phyloP scores from a whole-genome alignment of 768 basidiomycete genomes.

The Kwoniella botswanensis region DNA sequence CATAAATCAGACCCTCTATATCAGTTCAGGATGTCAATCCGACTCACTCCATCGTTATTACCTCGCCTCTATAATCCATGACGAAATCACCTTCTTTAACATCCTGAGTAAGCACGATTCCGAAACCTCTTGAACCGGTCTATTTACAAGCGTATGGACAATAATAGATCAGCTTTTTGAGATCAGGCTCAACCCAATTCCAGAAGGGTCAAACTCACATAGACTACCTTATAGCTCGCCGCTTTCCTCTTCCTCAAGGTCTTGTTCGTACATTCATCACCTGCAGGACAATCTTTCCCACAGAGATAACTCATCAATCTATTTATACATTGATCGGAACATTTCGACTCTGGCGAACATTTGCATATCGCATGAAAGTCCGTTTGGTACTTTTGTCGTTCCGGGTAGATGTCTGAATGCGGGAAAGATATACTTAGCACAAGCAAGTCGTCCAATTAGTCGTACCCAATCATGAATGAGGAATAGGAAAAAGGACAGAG shows the following conservation, averaged over 20 bases:
- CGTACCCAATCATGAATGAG: too few species aligned
- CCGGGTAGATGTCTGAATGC: constrained; percentile 45
- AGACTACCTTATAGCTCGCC: constrained; percentile 51
- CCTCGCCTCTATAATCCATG: constrained; percentile 59
- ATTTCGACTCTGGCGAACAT: constrained; percentile 50
- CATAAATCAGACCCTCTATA: too few species aligned
- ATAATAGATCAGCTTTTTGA: background rate
- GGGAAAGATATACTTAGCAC: background rate
- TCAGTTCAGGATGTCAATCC: background rate
- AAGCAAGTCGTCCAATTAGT: too few species aligned
- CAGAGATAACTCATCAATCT: constrained; percentile 59
- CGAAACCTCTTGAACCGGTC: constrained; percentile 59
- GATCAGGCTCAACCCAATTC: constrained; percentile 3
- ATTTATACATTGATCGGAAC: constrained; percentile 58
- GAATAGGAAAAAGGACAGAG: too few species aligned
- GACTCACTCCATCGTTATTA: constrained; percentile 55
- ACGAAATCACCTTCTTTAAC: constrained; percentile 58
- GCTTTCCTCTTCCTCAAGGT: constrained; percentile 47
- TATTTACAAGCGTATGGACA: constrained; percentile 9
- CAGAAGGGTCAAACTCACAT: constrained; percentile 38
- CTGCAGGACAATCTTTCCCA: constrained; percentile 57
- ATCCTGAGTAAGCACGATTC: constrained; percentile 50
- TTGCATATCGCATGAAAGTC: constrained; percentile 50
- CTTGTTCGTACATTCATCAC: constrained; percentile 55
- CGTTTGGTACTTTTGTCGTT: constrained; percentile 28